phyloP scores from a whole-genome alignment of 192 early-diverging fungal genomes.

The Coemansia sp. region DNA sequence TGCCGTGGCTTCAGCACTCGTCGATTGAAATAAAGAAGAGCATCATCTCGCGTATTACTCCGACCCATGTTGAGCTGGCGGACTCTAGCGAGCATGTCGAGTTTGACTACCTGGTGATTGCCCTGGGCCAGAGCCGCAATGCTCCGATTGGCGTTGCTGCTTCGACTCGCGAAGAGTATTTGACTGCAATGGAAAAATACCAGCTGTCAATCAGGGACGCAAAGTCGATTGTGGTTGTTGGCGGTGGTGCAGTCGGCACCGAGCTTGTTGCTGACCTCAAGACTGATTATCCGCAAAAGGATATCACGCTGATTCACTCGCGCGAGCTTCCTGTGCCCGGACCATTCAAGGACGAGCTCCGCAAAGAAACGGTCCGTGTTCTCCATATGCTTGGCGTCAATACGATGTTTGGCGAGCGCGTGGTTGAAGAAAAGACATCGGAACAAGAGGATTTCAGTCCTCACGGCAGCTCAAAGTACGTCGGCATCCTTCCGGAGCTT shows the following conservation, averaged over 20 bases:
- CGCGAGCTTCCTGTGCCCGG: conserved; percentile 59
- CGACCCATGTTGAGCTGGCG: conserved; percentile 27
- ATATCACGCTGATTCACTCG: conserved; percentile 50
- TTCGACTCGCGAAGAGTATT: conserved; percentile 28
- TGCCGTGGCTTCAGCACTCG: conserved; percentile 43
- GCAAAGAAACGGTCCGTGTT: conserved; percentile 34
- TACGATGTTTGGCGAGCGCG: conserved; percentile 56
- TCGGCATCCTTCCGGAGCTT: conserved; percentile 43
- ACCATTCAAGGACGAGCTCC: conserved; percentile 59
- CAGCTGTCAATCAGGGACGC: conserved; percentile 43
- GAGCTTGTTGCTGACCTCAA: conserved; percentile 72
- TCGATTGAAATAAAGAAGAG: conserved; percentile 30
- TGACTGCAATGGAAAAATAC: conserved; percentile 25
- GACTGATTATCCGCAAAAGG: conserved; percentile 40
- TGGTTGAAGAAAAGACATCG: conserved; percentile 32
- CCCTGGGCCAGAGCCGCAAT: conserved; percentile 34
- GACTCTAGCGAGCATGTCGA: conserved; percentile 24
- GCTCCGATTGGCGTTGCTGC: conserved; percentile 39
- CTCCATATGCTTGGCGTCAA: conserved; percentile 52
- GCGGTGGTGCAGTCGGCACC: conserved; percentile 74
- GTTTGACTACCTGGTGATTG: conserved; percentile 50
- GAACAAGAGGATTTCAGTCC: conserved; percentile 11
- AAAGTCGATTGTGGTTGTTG: conserved; percentile 63
- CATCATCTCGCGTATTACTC: conserved; percentile 29
- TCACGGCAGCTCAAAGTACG: conserved; percentile 24